These are phyloP conservation scores for Claviceps sp. DNA, from an alignment of 2,329 filamentous ascomycete species.

Conservation along the genomic window DNA sequence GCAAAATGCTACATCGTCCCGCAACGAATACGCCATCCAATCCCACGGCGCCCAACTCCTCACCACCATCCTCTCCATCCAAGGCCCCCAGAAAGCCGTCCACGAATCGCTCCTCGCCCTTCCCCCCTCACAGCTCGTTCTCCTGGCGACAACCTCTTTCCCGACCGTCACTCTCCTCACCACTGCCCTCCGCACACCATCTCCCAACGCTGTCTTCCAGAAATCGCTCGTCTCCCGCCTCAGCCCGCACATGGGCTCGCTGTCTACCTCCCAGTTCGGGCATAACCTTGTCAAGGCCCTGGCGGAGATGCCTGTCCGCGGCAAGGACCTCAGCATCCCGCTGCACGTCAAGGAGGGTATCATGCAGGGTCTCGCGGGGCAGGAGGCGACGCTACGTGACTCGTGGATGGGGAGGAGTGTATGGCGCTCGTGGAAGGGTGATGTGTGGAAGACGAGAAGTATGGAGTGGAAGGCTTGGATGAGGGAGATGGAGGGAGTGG, in stretches of 20 bases:
- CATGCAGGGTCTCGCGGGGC: conserved; percentile 32
- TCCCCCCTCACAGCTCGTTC: conserved; percentile 39
- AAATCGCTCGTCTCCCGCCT: conserved; percentile 38
- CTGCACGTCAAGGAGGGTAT: conserved; percentile 45
- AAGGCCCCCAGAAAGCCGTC: conserved; percentile 58
- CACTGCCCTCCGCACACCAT: conserved; percentile 34
- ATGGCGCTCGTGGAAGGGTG: conserved; percentile 45
- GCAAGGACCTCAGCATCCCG: conserved; percentile 34
- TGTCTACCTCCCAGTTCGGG: conserved; percentile 37
- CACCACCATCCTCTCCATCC: conserved; percentile 62
- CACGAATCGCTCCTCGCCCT: conserved; percentile 57
- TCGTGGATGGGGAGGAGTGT: conserved; percentile 41
- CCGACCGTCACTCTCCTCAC: conserved; percentile 36
- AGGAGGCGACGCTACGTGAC: conserved; percentile 36
- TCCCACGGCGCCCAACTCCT: conserved; percentile 71
- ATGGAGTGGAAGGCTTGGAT: conserved; percentile 44
- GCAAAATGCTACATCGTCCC: conserved; percentile 15
- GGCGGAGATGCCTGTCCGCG: conserved; percentile 34
- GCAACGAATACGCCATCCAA: conserved; percentile 43
- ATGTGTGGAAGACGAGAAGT: conserved; percentile 39
- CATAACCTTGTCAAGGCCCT: conserved; percentile 38
- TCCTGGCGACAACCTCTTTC: conserved; percentile 46
- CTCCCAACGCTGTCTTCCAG: conserved; percentile 39
- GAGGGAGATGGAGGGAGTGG: conserved; percentile 29
- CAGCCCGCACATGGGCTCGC: conserved; percentile 28